These are phyloP conservation scores for Lentinula guzmanii DNA, from an alignment of 768 basidiomycete genomes.

Conservation along the genomic window DNA sequence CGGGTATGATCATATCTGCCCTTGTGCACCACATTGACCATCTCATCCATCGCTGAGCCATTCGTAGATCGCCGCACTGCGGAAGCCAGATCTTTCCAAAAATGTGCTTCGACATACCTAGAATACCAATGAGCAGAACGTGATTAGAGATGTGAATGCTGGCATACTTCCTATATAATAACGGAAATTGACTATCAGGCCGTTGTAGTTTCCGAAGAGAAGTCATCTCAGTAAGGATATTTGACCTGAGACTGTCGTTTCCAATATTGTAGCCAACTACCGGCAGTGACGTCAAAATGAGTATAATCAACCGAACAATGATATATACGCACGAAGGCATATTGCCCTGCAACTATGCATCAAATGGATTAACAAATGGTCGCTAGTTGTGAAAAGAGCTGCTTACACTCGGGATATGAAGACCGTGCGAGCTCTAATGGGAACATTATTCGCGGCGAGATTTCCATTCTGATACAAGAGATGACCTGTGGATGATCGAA, in stretches of 20 bases:
- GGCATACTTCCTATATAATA: constrained; percentile 12
- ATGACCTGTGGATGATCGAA: constrained; percentile 14
- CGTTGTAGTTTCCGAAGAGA: constrained; percentile 11
- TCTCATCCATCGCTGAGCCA: constrained; percentile 16
- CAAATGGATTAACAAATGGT: background rate
- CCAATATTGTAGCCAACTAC: constrained; percentile 29
- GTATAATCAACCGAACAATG: background rate
- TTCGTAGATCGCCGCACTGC: constrained; percentile 14
- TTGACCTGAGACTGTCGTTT: constrained; percentile 5
- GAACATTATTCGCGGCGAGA: constrained; percentile 14
- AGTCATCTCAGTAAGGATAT: constrained; percentile 13
- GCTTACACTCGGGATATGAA: constrained; percentile 46
- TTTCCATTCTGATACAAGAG: constrained; percentile 20
- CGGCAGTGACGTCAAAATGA: background rate
- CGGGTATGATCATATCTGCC: constrained; percentile 7
- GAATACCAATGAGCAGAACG: background rate
- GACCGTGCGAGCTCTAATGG: constrained; percentile 20
- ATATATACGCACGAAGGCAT: constrained; percentile 35
- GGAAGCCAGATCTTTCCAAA: constrained; percentile 20
- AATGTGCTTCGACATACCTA: constrained; percentile 17
- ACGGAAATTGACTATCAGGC: constrained; percentile 4
- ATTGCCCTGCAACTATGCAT: constrained; percentile 37
- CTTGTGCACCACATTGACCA: constrained; percentile 18
- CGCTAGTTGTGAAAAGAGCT: background rate
- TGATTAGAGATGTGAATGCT: background rate